A percentile compares a stretch with the other conserved stretches of the same genome.
Conservation (phyloP, 257 asterid species). For the Scutellaria minor region DNA sequence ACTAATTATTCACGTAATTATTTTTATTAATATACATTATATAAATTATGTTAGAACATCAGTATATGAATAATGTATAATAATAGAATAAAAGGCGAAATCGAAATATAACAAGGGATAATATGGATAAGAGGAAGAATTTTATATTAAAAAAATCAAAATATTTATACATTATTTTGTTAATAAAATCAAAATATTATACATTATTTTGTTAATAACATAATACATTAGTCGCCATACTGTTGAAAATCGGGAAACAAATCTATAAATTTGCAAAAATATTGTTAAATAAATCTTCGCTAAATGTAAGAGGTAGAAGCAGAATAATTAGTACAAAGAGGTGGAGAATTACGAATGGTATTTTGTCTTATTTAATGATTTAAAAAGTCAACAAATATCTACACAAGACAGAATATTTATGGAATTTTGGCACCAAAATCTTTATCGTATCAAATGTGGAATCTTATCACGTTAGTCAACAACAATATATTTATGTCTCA, state of each 20-base stretch:
- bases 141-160: no score
- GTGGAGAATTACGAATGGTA: not conserved
- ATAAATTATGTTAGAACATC: no score
- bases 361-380: slow-evolving; percentile 22
- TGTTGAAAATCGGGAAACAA: not conserved
- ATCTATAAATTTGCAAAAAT: not conserved
- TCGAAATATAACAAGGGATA: no score
- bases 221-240: not conserved
- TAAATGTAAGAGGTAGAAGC: not conserved
- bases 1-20: no score
- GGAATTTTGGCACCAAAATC: slow-evolving; percentile 33
- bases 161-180: no score
- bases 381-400: slow-evolving; percentile 32
- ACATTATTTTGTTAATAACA: no score
- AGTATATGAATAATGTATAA: no score
- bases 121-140: no score
- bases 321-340: slow-evolving; percentile 13
- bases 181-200: no score
- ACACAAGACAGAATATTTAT: slow-evolving; percentile 32
- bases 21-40: no score
- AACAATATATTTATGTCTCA: slow-evolving; percentile 10
- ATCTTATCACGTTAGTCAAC: slow-evolving; percentile 33
- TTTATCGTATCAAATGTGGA: slow-evolving; percentile 34
- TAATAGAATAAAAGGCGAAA: no score
- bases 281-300: slow-evolving; percentile 6